These are phyloP conservation scores for Sequoiadendron giganteum DNA, from an alignment of 75 land plant species.

Conservation along the genomic window DNA sequence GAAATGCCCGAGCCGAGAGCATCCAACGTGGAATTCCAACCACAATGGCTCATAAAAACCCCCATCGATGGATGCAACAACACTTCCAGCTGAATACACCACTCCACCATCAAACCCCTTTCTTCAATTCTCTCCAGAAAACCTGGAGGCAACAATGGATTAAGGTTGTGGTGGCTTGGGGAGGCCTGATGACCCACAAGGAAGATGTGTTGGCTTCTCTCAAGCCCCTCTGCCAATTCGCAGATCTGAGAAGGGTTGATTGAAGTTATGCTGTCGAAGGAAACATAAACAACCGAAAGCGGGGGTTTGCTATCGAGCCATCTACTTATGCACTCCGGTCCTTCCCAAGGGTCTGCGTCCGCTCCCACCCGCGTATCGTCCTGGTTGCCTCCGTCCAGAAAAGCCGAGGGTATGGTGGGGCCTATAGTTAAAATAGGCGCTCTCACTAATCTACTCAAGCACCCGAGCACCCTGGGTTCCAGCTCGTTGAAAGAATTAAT, in stretches of 20 bases:
- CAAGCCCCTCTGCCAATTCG: constrained; percentile 11
- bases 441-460: not conserved
- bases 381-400: not conserved
- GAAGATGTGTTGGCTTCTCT: constrained; percentile 5
- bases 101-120: not conserved
- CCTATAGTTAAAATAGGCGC: not conserved
- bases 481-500: not conserved
- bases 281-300: constrained; percentile 9
- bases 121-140: not conserved
- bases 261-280: constrained; percentile 13
- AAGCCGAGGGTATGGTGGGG: not conserved
- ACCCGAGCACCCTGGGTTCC: not conserved
- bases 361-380: not conserved
- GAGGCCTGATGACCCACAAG: constrained; percentile 20
- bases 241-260: not conserved
- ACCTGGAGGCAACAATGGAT: not conserved
- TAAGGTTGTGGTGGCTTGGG: not conserved
- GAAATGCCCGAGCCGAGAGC: too few relatives aligned
- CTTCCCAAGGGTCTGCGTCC: constrained; percentile 1
- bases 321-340: not conserved
- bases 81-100: too few relatives aligned
- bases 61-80: too few relatives aligned
- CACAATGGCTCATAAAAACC: too few relatives aligned
- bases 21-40: too few relatives aligned
- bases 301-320: constrained; percentile 14